Evolutionary conservation across 192 early-diverging fungal species (phyloP), one percentile per base, ranked within the genome.

Genomic region (Umbelopsis isabellina): DNA sequence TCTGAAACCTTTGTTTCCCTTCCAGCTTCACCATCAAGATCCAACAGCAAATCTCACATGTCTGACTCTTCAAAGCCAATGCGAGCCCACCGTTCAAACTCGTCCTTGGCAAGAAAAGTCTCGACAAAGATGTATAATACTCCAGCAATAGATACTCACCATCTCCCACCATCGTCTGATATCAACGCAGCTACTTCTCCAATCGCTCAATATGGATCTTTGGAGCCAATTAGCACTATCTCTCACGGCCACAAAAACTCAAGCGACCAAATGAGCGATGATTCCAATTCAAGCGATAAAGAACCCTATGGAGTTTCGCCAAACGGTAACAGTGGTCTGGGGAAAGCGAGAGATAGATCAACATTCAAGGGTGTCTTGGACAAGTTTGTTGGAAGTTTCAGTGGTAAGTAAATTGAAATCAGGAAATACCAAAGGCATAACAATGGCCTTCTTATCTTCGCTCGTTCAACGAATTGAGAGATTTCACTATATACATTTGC

Each of bases 311-410:
- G 55, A 61, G 12, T 35, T 8, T 61, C 55, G 27, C 55, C 55
- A 15, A 61, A 35, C 16, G 33, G 25, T 35, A 25, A 9, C 30
- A 35, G 25, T 61, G 49, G 33, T 20, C 33, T 55, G 33, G 74
- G 72, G 30, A 75, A 65, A 52, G 48, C 51, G 21, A 78, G 68
- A 45, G 85, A 74, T 75, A 77, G 70, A 20, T 70, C 66, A 18
- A 82, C 86, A 0, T 81, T 88, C 53, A 88, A 88, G 65, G 86
- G 79, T 20, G 86, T 85, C 11, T 80, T 87, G 33, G 83, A 78
- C 53, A 84, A 81, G 49, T 74, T 88, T 53, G 84, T 83, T 50
- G 84, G 72, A 20, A 76, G 79, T 44, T 70, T 84, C 67, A 69
- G 79, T 81, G 80, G 77, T 81, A 70, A 79, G 79, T 78, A 53